Conservation (phyloP, 352 stramenopile species). For the Globisporangium radiosum region DNA sequence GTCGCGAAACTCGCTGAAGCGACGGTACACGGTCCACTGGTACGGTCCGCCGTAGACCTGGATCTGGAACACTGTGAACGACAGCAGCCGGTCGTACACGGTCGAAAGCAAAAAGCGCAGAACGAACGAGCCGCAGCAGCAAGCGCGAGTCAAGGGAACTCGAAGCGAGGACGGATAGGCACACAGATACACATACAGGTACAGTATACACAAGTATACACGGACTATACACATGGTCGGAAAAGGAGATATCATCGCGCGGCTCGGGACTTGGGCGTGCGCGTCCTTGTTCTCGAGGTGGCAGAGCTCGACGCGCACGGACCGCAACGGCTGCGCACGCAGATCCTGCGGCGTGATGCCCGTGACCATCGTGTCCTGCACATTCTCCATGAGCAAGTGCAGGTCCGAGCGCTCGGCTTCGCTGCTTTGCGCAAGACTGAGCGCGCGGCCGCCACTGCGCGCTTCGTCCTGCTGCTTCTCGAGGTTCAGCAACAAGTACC, state of each 20-base stretch:
- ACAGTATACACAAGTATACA: not conserved
- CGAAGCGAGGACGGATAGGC: not conserved
- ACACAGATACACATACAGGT: not conserved
- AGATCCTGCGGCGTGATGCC: constrained; percentile 64
- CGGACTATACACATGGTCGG: not conserved
- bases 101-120: constrained; percentile 1
- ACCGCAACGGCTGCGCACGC: constrained; percentile 64
- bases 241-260: constrained; percentile 34
- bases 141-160: constrained; percentile 11
- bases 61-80: constrained; percentile 81
- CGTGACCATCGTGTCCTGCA: constrained; percentile 76
- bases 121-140: not conserved
- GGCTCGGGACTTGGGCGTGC: constrained; percentile 65
- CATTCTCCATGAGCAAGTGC: constrained; percentile 73
- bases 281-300: constrained; percentile 86
- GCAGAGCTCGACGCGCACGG: constrained; percentile 76
- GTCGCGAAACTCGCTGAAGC: constrained; percentile 77
- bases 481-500: constrained; percentile 76
- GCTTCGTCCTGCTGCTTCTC: constrained; percentile 77
- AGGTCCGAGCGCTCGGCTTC: constrained; percentile 70
- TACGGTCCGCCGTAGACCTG: constrained; percentile 81
- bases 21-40: constrained; percentile 82
- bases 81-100: constrained; percentile 51
- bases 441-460: constrained; percentile 16
- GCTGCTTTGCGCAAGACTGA: constrained; percentile 19